Conservation (phyloP, 495 filamentous ascomycete genomes). For the Talaromyces proteolyticus region DNA sequence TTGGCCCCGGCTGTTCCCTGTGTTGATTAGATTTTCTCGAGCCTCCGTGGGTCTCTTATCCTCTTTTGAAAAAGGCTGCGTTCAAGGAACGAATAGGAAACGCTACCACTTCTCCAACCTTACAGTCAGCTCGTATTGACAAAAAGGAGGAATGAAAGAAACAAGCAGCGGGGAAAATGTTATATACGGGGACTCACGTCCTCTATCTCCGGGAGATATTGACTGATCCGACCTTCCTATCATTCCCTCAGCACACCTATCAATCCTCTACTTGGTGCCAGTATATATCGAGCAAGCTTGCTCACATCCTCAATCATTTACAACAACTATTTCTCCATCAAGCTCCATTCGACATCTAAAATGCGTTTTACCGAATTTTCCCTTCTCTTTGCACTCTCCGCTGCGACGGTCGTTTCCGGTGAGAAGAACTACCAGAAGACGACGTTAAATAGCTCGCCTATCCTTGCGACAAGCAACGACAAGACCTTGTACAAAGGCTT, state of each 20-base stretch:
- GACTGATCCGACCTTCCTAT: too few relatives aligned
- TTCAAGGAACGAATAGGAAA: not conserved
- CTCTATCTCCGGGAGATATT: not conserved
- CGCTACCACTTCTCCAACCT: not conserved
- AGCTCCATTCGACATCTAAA: not conserved
- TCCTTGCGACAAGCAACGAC: not conserved
- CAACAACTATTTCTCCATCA: not conserved
- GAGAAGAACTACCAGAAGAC: slow-evolving; percentile 2
- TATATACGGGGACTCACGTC: not conserved
- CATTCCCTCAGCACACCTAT: too few relatives aligned
- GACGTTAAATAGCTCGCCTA: not conserved
- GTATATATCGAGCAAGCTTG: too few relatives aligned
- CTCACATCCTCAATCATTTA: not conserved
- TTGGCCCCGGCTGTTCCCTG: too few relatives aligned
- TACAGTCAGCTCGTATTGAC: not conserved
- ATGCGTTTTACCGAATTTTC: slow-evolving; percentile 6
- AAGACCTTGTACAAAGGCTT: not conserved
- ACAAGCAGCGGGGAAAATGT: not conserved
- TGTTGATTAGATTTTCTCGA: too few relatives aligned
- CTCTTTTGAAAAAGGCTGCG: not conserved
- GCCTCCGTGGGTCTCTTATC: not conserved
- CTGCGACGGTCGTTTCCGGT: not conserved
- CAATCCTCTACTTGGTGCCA: too few relatives aligned
- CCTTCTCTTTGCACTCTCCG: slow-evolving; percentile 2
- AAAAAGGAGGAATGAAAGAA: not conserved